Base-by-base conservation (phyloP, 495 filamentous ascomycete species). In the Barbatosphaeria neglecta region DNA sequence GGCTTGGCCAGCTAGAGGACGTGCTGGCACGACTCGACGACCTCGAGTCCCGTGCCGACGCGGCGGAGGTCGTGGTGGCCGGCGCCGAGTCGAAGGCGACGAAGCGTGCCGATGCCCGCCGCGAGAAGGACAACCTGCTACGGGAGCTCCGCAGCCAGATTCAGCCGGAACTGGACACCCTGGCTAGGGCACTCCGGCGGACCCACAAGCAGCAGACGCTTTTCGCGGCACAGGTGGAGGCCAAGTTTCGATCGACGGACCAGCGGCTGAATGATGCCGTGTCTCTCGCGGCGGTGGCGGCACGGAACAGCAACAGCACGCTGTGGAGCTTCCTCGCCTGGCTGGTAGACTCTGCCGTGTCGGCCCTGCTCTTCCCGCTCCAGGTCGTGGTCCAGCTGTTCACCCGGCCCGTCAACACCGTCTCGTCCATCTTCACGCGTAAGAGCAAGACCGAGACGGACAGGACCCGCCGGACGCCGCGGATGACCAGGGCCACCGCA, bases 171-270 rank as follows among this genome's bases (percentile, higher is more conserved):
- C 72, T 96, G 23, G 92, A 98, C 51, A 86, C 87, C 4, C 65
- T 98, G 28, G 90, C 86, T 48, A 82, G 92, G 17, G 92, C 92
- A 0, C 83, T 97, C 23, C 76, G 92, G 13, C 80, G 87, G n/a
- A 95, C 95, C 52, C 92, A 98, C 67, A 96, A 95, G 61, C 83
- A 87, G 47, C 79, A 82, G 10, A 80, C 82, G 0, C 62, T 90
- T 2, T 74, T 83, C 17, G 66, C 80, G 0, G 72, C 81, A 44
- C 81, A 90, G 50, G 90, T 80, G 9, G 88, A 97, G 40, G 73
- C 74, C 16, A 77, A 85, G 16, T 73, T 97, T 28, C 69, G 73
- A 20, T 74, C 78, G 20, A 64, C 96, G 15, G 82, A 94, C 47
- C 57, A 64, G 0, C 74, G 84, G 35, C 59, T 93, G 17, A 77